phyloP scores from a whole-genome alignment of 1,139 yeast genomes.

The Debaryomyces sp. region DNA sequence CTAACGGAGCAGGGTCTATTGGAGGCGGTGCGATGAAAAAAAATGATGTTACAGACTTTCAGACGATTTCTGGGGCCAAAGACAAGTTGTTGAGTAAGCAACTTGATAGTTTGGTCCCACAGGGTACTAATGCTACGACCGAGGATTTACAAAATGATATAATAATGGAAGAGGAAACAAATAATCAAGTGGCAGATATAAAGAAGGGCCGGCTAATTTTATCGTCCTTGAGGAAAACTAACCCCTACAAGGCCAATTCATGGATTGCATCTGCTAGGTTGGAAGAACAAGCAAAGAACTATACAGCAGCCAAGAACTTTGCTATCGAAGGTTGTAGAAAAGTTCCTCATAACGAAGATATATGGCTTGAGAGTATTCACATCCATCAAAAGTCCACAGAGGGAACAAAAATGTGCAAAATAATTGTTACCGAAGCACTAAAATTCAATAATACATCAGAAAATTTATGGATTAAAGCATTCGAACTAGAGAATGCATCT shows the following conservation, averaged over 20 bases:
- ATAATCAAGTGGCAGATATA: conserved; percentile 45
- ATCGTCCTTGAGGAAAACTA: conserved; percentile 66
- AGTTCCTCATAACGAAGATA: conserved; percentile 67
- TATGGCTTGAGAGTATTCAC: conserved; percentile 83
- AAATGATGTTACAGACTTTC: conserved; percentile 40
- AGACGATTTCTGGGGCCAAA: conserved; percentile 54
- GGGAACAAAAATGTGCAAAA: conserved; percentile 45
- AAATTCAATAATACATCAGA: conserved; percentile 57
- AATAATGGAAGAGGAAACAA: conserved; percentile 39
- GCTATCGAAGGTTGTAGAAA: conserved; percentile 73
- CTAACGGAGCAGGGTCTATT: conserved; percentile 16
- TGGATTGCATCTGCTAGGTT: conserved; percentile 90
- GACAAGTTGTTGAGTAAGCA: conserved; percentile 54
- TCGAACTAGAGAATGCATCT: conserved; percentile 54
- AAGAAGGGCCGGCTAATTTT: conserved; percentile 63
- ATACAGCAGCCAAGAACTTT: conserved; percentile 57
- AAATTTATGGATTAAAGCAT: conserved; percentile 73
- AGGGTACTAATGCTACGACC: conserved; percentile 13
- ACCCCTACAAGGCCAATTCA: conserved; percentile 73
- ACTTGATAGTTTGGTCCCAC: conserved; percentile 35
- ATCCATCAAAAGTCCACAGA: conserved; percentile 54
- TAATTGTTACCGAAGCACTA: conserved; percentile 69
- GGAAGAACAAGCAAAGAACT: conserved; percentile 67
- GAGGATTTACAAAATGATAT: conserved; percentile 27
- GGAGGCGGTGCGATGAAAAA: conserved; percentile 14